Conservation (phyloP, 768 basidiomycete genomes). For the Boletus subcaerulescens region DNA sequence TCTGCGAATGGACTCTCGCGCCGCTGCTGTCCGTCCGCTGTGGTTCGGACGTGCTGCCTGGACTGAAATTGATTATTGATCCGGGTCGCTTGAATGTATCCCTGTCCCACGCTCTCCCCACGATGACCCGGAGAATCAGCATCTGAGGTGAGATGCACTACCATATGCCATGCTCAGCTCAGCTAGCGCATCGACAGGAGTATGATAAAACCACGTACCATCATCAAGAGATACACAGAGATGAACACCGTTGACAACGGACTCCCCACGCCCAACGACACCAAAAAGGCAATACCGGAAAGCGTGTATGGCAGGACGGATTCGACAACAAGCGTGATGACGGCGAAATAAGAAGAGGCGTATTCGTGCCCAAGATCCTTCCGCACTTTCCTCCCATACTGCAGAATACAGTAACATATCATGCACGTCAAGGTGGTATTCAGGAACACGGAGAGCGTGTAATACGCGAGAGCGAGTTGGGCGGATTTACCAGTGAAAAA, state of each 20-base stretch:
- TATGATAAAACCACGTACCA: constrained; percentile 8
- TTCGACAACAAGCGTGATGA: constrained; percentile 17
- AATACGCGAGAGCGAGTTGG: constrained; percentile 20
- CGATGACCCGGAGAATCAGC: no score
- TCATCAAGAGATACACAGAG: constrained; percentile 16
- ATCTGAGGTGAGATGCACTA: no score
- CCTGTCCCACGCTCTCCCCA: no score
- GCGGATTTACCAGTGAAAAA: constrained; percentile 12
- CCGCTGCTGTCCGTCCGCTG: no score
- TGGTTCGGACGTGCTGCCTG: no score
- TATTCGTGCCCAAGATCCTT: constrained; percentile 15
- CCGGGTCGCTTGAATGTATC: no score
- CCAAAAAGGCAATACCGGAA: constrained; percentile 23
- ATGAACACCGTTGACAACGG: constrained; percentile 9
- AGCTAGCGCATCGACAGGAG: no score
- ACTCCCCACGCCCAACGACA: constrained; percentile 17
- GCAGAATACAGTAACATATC: constrained; percentile 21
- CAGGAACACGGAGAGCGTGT: constrained; percentile 9
- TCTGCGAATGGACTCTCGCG: no score
- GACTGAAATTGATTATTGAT: no score
- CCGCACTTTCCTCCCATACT: constrained; percentile 3
- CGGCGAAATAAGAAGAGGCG: constrained; percentile 15
- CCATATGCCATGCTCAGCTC: background rate
- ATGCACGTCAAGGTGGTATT: constrained; percentile 19
- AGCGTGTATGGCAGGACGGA: constrained; percentile 26